A percentile compares a stretch with the other conserved stretches of the same genome.
Evolutionary conservation across 495 filamentous ascomycete genomes (phyloP).

Genomic region (Annulohypoxylon nitens): DNA sequence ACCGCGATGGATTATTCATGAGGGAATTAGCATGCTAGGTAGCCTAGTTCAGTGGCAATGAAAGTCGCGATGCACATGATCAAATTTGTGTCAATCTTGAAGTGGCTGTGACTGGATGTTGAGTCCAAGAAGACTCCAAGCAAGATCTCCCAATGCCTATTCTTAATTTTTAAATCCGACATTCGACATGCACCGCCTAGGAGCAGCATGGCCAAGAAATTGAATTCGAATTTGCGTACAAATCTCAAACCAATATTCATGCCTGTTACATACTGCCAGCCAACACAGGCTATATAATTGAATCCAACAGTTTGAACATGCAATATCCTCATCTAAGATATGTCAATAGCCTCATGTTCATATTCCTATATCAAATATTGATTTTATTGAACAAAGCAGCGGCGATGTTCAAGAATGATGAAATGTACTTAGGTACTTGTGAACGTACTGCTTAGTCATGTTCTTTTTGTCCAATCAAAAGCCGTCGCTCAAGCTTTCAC

Average conservation of each 20-base stretch:
- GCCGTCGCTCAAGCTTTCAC: slow-evolving; percentile 17
- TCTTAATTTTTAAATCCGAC: no score
- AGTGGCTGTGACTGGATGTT: not conserved
- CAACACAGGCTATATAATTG: no score
- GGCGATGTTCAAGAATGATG: not conserved
- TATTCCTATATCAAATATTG: not conserved
- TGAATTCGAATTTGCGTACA: no score
- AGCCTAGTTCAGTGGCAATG: slow-evolving; percentile 46
- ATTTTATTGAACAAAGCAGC: not conserved
- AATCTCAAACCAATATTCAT: no score
- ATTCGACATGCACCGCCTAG: not conserved
- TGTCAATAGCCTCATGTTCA: not conserved
- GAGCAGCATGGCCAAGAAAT: not conserved
- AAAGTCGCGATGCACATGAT: slow-evolving; percentile 48
- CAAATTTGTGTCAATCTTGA: not conserved
- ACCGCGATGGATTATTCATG: slow-evolving; percentile 33
- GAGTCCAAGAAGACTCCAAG: not conserved
- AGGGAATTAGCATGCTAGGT: slow-evolving; percentile 36
- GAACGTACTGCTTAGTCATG: slow-evolving; percentile 7
- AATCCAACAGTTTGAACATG: no score
- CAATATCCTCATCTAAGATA: no score
- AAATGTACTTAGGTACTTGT: slow-evolving; percentile 18
- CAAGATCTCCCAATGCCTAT: not conserved
- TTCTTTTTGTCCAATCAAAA: slow-evolving; percentile 19
- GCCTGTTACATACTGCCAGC: no score